A percentile compares a stretch with the other conserved stretches of the same genome.
phyloP scores from a whole-genome alignment of 257 asterid genomes.

The Thymus quinquecostatus region DNA sequence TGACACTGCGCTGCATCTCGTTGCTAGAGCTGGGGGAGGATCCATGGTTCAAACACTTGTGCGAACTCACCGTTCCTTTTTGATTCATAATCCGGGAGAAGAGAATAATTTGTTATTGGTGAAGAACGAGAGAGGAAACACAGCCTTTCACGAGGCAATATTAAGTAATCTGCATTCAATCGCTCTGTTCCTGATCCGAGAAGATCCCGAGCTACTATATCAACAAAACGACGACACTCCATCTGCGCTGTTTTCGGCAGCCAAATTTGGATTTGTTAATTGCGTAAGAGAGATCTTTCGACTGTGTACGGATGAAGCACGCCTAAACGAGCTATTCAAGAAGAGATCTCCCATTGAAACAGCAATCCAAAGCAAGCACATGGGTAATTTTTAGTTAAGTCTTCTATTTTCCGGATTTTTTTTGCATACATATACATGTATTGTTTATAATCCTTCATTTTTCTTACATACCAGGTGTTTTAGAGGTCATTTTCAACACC shows the following conservation, averaged over 20 bases:
- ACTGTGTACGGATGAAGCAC: not conserved
- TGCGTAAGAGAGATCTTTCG: slow-evolving; percentile 20
- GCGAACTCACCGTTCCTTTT: not conserved
- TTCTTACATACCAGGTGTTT: slow-evolving; percentile 15
- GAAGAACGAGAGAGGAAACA: slow-evolving; percentile 30
- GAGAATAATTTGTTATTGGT: slow-evolving; percentile 2
- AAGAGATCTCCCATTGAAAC: slow-evolving; percentile 28
- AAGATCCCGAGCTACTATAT: slow-evolving; percentile 22
- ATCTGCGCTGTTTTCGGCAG: slow-evolving; percentile 38
- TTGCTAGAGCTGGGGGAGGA: slow-evolving; percentile 43
- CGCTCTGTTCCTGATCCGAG: slow-evolving; percentile 25
- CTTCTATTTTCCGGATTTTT: too few species aligned
- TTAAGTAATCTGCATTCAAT: too few species aligned
- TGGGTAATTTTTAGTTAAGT: too few species aligned
- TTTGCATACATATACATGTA: too few species aligned
- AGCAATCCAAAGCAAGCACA: slow-evolving; percentile 19
- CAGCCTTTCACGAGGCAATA: slow-evolving; percentile 38
- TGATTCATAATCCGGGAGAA: not conserved
- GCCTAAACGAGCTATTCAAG: not conserved
- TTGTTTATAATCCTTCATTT: too few species aligned
- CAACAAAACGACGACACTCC: slow-evolving; percentile 26
- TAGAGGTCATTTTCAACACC: slow-evolving; percentile 28
- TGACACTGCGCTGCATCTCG: slow-evolving; percentile 47
- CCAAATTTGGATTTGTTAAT: slow-evolving; percentile 34
- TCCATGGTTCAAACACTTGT: slow-evolving; percentile 23